phyloP scores from a whole-genome alignment of 352 stramenopile species.

The Globisporangium emineosum region DNA sequence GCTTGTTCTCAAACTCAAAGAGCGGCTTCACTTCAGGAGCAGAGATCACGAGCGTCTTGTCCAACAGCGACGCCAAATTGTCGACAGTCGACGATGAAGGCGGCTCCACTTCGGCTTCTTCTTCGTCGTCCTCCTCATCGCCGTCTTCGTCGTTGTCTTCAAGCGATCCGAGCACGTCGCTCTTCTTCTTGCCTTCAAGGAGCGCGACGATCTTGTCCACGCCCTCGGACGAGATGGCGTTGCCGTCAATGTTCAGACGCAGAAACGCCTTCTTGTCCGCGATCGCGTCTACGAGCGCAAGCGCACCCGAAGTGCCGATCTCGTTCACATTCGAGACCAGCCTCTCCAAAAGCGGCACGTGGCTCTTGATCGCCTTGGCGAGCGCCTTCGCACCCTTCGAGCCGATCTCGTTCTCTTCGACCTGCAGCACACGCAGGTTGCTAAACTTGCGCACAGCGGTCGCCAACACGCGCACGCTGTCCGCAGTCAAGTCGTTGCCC shows the following conservation, averaged over 20 bases:
- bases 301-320: slow-evolving; percentile 84
- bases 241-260: slow-evolving; percentile 75
- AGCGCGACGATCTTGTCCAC: slow-evolving; percentile 50
- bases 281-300: slow-evolving; percentile 70
- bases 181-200: slow-evolving; percentile 51
- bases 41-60: slow-evolving; percentile 44
- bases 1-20: slow-evolving; percentile 55
- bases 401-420: slow-evolving; percentile 94
- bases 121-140: slow-evolving; percentile 45
- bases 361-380: slow-evolving; percentile 60
- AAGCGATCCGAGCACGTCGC: slow-evolving; percentile 56
- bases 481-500: slow-evolving; percentile 88
- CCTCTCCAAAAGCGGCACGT: slow-evolving; percentile 58
- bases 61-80: slow-evolving; percentile 36
- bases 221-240: slow-evolving; percentile 71
- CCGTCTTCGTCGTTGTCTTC: slow-evolving; percentile 86
- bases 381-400: slow-evolving; percentile 79
- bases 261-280: slow-evolving; percentile 49
- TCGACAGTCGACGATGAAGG: slow-evolving; percentile 35
- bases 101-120: slow-evolving; percentile 37
- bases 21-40: slow-evolving; percentile 19
- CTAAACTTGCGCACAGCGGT: slow-evolving; percentile 35
- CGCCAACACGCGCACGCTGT: slow-evolving; percentile 54
- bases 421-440: slow-evolving; percentile 77
- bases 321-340: slow-evolving; percentile 88